phyloP scores from a whole-genome alignment of 805 yeast genomes.

The Zygosaccharomyces lentus region DNA sequence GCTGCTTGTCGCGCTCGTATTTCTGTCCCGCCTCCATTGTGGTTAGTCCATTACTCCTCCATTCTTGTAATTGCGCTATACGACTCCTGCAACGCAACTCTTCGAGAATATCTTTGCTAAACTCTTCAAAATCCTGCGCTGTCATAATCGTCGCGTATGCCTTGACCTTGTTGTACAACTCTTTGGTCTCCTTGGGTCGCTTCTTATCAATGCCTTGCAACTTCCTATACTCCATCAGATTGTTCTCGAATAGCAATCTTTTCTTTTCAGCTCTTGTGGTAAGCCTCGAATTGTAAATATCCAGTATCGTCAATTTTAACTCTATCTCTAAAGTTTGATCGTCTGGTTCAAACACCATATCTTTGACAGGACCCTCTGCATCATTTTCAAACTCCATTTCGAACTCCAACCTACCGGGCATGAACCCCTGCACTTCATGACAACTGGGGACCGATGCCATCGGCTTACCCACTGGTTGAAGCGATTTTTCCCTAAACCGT shows the following conservation, averaged over 20 bases:
- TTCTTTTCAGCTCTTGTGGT: constrained; percentile 92
- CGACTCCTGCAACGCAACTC: constrained; percentile 77
- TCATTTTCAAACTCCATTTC: constrained; percentile 96
- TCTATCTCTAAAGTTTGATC: constrained; percentile 87
- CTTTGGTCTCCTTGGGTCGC: constrained; percentile 86
- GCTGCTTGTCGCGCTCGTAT: constrained; percentile 82
- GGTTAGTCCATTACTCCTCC: constrained; percentile 87
- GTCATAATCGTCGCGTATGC: constrained; percentile 79
- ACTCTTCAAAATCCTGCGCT: constrained; percentile 71
- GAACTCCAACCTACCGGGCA: constrained; percentile 98
- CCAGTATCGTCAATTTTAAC: constrained; percentile 78
- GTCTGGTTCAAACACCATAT: constrained; percentile 92
- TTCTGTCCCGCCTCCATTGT: constrained; percentile 75
- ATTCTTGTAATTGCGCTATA: constrained; percentile 86
- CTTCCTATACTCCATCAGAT: constrained; percentile 77
- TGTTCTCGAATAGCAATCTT: constrained; percentile 70
- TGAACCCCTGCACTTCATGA: constrained; percentile 94
- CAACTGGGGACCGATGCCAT: constrained; percentile 92
- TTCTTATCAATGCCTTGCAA: constrained; percentile 79
- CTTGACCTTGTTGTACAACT: constrained; percentile 66
- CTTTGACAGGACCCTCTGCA: constrained; percentile 90
- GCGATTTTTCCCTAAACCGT: constrained; percentile 60
- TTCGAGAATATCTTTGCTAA: constrained; percentile 65
- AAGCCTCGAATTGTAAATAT: constrained; percentile 83
- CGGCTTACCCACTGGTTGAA: constrained; percentile 84